phyloP scores from a whole-genome alignment of 2,329 filamentous ascomycete species.

The Tolypocladium sp. region DNA sequence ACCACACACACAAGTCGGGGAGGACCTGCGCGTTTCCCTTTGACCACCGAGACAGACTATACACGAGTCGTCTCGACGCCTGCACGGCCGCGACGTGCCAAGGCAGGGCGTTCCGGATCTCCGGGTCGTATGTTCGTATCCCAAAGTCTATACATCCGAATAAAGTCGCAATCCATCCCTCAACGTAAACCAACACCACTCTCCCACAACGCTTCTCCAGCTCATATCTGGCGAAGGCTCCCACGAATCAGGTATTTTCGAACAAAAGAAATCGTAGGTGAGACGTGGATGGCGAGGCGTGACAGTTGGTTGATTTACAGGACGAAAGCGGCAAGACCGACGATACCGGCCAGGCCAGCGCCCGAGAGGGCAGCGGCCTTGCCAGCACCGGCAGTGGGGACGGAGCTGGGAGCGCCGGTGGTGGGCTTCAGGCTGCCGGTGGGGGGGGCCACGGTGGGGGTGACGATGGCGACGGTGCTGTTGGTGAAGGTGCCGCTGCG shows the following conservation, averaged over 20 bases:
- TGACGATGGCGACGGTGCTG: conserved; percentile 18
- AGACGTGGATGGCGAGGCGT: conserved; percentile 24
- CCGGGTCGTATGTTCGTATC: conserved; percentile 25
- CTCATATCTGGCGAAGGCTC: conserved; percentile 27
- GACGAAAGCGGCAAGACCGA: conserved; percentile 49
- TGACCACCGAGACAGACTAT: conserved; percentile 4
- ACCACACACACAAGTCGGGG: conserved; percentile 13
- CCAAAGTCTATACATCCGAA: conserved; percentile 25
- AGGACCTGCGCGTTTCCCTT: conserved; percentile 8
- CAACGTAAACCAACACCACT: conserved; percentile 15
- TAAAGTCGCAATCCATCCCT: conserved; percentile 11
- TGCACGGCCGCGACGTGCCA: neutral
- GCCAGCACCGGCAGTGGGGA: conserved; percentile 46
- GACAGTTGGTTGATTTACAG: conserved; percentile 41
- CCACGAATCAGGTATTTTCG: conserved; percentile 29
- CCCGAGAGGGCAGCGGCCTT: conserved; percentile 48
- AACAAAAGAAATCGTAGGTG: conserved; percentile 31
- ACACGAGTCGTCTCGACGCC: neutral
- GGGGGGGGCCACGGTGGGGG: conserved; percentile 13
- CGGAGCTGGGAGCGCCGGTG: conserved; percentile 22
- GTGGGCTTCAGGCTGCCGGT: conserved; percentile 9
- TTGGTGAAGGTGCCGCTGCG: conserved; percentile 12
- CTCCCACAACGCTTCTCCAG: conserved; percentile 22
- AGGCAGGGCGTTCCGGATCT: conserved; percentile 11
- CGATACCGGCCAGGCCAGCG: conserved; percentile 49